Conservation (phyloP, 805 yeast genomes). For the Dipodascus geniculatus region DNA sequence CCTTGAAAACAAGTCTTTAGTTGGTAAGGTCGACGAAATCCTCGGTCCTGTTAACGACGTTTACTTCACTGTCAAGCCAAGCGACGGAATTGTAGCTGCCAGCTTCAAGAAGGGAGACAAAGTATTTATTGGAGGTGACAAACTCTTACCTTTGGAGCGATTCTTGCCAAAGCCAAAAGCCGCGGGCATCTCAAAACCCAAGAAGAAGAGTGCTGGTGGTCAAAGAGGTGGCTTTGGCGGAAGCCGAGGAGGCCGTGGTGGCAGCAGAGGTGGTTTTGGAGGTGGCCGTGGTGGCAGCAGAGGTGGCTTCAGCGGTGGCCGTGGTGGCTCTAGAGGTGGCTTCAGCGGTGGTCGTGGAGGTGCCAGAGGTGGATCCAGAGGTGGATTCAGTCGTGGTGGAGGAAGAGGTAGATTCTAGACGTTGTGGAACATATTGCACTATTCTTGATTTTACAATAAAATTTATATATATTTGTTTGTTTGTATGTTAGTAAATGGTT, state of each 20-base stretch:
- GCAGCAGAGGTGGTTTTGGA: constrained; percentile 31
- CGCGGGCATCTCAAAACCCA: constrained; percentile 69
- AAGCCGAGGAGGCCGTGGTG: constrained; percentile 31
- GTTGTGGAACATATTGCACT: neutral
- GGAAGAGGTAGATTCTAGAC: constrained; percentile 20
- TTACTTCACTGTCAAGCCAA: constrained; percentile 91
- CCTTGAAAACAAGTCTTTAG: constrained; percentile 87
- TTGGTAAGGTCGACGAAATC: constrained; percentile 97
- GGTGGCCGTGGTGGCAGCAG: constrained; percentile 34
- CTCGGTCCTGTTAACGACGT: constrained; percentile 96
- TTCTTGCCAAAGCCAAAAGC: constrained; percentile 93
- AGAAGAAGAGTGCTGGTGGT: constrained; percentile 35
- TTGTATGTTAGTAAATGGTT: constrained; percentile 1
- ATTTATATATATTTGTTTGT: constrained; percentile 1
- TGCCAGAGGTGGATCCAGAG: constrained; percentile 23
- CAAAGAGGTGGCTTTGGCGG: constrained; percentile 37
- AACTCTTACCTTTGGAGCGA: constrained; percentile 89
- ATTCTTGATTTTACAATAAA: neutral
- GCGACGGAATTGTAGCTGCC: constrained; percentile 90
- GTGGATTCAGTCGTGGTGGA: constrained; percentile 29
- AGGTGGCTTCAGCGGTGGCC: constrained; percentile 30
- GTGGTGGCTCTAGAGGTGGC: constrained; percentile 15
- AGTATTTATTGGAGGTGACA: constrained; percentile 90
- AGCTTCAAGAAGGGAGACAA: constrained; percentile 94
- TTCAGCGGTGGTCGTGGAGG: constrained; percentile 23